Conservation (phyloP, 352 stramenopile species). For the Peronosclerospora sorghi region DNA sequence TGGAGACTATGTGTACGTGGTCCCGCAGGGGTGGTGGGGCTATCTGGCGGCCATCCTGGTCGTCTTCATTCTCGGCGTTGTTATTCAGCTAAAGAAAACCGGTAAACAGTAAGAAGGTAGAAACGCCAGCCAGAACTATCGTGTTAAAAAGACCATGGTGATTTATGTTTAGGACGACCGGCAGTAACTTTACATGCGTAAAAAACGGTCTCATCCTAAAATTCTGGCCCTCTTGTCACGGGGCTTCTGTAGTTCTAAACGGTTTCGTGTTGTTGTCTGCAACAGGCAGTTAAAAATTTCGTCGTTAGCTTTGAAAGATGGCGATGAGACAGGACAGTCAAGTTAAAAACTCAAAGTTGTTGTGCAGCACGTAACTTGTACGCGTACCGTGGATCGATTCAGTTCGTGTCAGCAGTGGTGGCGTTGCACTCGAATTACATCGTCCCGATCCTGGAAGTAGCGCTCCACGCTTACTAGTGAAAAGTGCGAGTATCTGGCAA, state of each 20-base stretch:
- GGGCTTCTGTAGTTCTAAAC: too few species aligned
- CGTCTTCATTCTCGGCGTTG: constrained; percentile 29
- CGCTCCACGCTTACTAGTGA: constrained; percentile 5
- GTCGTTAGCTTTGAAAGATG: too few species aligned
- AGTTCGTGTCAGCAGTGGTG: too few species aligned
- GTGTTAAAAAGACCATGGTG: too few species aligned
- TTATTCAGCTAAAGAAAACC: constrained; percentile 51
- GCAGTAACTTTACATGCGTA: too few species aligned
- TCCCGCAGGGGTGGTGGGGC: constrained; percentile 41
- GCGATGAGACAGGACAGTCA: too few species aligned
- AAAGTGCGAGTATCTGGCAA: background rate
- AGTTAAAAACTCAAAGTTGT: background rate
- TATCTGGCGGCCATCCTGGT: constrained; percentile 37
- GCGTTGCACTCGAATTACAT: background rate
- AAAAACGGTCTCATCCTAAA: too few species aligned
- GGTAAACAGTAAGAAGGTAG: constrained; percentile 26
- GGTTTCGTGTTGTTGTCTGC: too few species aligned
- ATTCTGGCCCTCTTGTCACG: too few species aligned
- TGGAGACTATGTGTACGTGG: constrained; percentile 30
- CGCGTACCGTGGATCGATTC: background rate
- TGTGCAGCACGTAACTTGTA: background rate
- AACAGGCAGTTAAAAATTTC: too few species aligned
- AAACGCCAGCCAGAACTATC: too few species aligned
- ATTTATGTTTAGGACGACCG: too few species aligned
- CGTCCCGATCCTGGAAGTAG: constrained; percentile 1